These are phyloP conservation scores for Annulohypoxylon stygium DNA, from an alignment of 495 filamentous ascomycete species.

Conservation along the genomic window DNA sequence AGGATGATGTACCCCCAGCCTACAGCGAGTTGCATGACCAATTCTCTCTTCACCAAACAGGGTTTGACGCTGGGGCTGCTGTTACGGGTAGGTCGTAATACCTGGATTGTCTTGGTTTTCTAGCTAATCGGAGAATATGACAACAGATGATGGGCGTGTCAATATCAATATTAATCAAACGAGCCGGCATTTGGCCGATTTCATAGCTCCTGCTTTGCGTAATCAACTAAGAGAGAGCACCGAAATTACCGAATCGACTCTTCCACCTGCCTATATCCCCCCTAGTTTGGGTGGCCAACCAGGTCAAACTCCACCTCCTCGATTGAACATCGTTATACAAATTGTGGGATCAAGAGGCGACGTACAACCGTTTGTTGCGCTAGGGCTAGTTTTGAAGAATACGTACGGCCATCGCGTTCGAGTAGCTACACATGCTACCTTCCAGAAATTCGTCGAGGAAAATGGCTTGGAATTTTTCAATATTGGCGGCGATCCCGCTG, in stretches of 20 bases:
- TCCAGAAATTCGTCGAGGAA: constrained; percentile 75
- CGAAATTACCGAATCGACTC: constrained; percentile 50
- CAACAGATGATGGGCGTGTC: constrained; percentile 73
- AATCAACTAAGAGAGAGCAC: constrained; percentile 62
- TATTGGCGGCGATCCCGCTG: constrained; percentile 82
- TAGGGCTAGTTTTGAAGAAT: constrained; percentile 73
- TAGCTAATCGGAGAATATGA: constrained; percentile 12
- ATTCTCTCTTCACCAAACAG: constrained; percentile 62
- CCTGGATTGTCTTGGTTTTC: background rate
- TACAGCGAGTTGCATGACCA: constrained; percentile 61
- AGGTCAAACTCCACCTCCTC: constrained; percentile 68
- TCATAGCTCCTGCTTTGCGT: constrained; percentile 74
- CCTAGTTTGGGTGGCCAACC: constrained; percentile 69
- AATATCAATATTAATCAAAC: constrained; percentile 81
- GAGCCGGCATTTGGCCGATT: constrained; percentile 70
- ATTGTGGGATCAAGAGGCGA: constrained; percentile 85
- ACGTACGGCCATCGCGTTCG: constrained; percentile 80
- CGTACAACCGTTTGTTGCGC: constrained; percentile 79
- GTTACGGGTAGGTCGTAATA: constrained; percentile 53
- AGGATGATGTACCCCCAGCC: constrained; percentile 57
- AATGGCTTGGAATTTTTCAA: constrained; percentile 82
- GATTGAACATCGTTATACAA: constrained; percentile 82
- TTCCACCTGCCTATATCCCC: constrained; percentile 71
- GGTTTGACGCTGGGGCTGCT: constrained; percentile 62
- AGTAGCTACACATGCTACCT: constrained; percentile 80